phyloP scores from a whole-genome alignment of 2,329 filamentous ascomycete genomes.

The Aureobasidium sp. region DNA sequence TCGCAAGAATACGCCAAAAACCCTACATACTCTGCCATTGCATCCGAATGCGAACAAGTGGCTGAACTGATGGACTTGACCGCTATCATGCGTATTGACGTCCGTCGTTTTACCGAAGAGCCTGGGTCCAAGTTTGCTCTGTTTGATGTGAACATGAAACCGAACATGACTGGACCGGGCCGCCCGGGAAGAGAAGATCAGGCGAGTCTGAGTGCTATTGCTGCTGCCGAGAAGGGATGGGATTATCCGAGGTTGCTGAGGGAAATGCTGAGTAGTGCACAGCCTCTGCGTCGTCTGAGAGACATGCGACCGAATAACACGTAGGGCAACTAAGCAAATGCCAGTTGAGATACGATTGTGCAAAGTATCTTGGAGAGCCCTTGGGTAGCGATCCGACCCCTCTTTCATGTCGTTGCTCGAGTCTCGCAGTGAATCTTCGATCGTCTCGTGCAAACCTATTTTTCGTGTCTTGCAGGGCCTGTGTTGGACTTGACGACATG shows the following conservation, averaged over 20 bases:
- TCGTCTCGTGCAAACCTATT: no score
- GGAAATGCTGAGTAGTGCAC: conserved; percentile 26
- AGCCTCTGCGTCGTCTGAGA: conserved; percentile 12
- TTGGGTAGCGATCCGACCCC: no score
- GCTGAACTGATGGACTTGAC: conserved; percentile 33
- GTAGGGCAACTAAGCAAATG: neutral
- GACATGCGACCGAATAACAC: neutral
- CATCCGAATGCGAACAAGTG: conserved; percentile 33
- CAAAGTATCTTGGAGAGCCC: no score
- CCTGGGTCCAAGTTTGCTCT: conserved; percentile 33
- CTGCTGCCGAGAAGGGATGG: conserved; percentile 36
- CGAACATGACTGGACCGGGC: conserved; percentile 42
- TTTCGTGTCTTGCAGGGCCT: no score
- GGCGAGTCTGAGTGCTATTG: conserved; percentile 37
- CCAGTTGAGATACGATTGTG: no score
- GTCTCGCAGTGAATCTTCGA: no score
- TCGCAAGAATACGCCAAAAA: conserved; percentile 26
- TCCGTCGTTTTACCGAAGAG: conserved; percentile 29
- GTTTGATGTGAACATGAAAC: conserved; percentile 47
- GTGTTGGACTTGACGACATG: no score
- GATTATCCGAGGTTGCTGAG: conserved; percentile 32
- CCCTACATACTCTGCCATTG: conserved; percentile 25
- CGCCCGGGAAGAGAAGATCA: conserved; percentile 41
- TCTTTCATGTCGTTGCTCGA: no score
- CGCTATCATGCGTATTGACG: conserved; percentile 40